phyloP scores from a whole-genome alignment of 2,329 filamentous ascomycete genomes.

The Microsporum audouinii region DNA sequence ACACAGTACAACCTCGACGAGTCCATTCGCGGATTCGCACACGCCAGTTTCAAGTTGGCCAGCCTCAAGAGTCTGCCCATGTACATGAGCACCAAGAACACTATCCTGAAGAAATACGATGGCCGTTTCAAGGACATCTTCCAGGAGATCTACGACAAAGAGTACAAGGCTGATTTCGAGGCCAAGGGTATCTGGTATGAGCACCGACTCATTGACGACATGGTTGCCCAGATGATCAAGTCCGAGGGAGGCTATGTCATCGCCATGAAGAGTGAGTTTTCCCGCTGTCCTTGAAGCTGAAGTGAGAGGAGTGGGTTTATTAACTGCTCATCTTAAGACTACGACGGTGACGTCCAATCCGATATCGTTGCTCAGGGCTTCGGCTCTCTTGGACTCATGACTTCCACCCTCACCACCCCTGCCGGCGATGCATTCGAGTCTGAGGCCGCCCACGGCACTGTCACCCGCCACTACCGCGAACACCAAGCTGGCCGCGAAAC shows the following conservation, averaged over 20 bases:
- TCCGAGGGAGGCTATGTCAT: conserved; percentile 91
- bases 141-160: conserved; percentile 83
- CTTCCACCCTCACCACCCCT: conserved; percentile 90
- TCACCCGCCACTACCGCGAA: conserved; percentile 96
- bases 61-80: conserved; percentile 78
- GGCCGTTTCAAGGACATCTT: conserved; percentile 99
- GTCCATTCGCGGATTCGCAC: conserved; percentile 87
- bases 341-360: conserved; percentile 97
- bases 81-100: conserved; percentile 99
- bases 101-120: conserved; percentile 97
- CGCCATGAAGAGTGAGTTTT: conserved; percentile 80
- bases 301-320: too few relatives aligned
- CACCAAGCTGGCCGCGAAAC: conserved; percentile 97
- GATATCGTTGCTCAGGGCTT: conserved; percentile 98
- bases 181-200: conserved; percentile 96
- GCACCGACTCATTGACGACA: conserved; percentile 97
- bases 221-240: conserved; percentile 99
- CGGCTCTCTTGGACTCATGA: conserved; percentile 96
- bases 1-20: conserved; percentile 98
- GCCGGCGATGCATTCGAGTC: conserved; percentile 96
- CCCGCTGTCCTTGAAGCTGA: background rate
- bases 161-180: conserved; percentile 83
- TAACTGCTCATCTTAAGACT: conserved; percentile 49
- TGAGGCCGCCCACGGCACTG: conserved; percentile 94
- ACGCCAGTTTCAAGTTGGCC: conserved; percentile 93